phyloP scores from a whole-genome alignment of 352 stramenopile species.

The Phytopythium montanum region DNA sequence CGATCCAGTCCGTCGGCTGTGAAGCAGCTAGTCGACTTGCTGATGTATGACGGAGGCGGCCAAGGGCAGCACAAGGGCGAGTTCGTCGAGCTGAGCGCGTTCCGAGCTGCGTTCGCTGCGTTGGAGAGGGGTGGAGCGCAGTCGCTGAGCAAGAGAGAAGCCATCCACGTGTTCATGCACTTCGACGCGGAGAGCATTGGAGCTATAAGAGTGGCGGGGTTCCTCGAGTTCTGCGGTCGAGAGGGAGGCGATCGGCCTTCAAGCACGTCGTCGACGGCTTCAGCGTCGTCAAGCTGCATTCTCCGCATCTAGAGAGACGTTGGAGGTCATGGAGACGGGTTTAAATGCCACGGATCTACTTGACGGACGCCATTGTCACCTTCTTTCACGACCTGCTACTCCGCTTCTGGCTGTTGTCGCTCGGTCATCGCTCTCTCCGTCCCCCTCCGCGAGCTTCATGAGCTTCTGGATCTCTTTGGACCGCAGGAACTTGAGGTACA shows the following conservation, averaged over 20 bases:
- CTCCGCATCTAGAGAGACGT: conserved; percentile 3
- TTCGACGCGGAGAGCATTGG: conserved; percentile 68
- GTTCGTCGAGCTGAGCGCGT: conserved; percentile 47
- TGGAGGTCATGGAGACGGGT: background rate
- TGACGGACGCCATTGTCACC: background rate
- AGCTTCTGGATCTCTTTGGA: conserved; percentile 60
- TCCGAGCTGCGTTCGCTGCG: conserved; percentile 26
- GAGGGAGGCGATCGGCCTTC: background rate
- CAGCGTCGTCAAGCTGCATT: background rate
- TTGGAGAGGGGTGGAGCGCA: background rate
- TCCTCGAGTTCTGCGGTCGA: conserved; percentile 35
- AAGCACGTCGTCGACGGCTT: background rate
- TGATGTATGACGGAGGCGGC: background rate
- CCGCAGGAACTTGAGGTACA: conserved; percentile 73
- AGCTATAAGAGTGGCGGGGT: conserved; percentile 33
- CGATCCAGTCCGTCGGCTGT: conserved; percentile 11
- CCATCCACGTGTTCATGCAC: conserved; percentile 79
- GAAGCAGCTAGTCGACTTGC: conserved; percentile 2
- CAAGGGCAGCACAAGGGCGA: conserved; percentile 8
- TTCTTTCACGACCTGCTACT: background rate
- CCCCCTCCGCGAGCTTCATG: conserved; percentile 25
- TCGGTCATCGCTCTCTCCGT: background rate
- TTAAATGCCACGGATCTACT: background rate
- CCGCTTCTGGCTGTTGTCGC: background rate
- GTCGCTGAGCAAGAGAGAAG: conserved; percentile 39